phyloP scores from a whole-genome alignment of 1,139 yeast species.

The Blastobotrys petasosporus region DNA sequence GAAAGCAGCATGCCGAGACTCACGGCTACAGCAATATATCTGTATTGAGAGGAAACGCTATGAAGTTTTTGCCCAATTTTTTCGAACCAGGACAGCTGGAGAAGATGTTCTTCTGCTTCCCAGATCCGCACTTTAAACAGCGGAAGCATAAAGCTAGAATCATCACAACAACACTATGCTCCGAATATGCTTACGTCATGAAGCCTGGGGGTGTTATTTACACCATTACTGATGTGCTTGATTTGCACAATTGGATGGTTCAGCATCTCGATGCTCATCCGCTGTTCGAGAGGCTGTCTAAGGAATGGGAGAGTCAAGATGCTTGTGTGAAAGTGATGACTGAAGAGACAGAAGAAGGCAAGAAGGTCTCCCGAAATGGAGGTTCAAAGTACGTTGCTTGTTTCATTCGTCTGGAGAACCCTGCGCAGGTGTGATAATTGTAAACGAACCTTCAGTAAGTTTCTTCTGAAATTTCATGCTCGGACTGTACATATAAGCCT shows the following conservation, averaged over 20 bases:
- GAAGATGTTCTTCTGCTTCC: conserved; percentile 96
- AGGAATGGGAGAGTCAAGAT: conserved; percentile 77
- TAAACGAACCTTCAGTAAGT: not conserved
- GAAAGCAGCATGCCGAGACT: conserved; percentile 45
- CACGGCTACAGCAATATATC: conserved; percentile 67
- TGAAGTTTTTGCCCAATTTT: conserved; percentile 95
- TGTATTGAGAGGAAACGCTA: conserved; percentile 90
- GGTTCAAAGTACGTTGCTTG: conserved; percentile 90
- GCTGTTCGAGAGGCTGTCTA: conserved; percentile 69
- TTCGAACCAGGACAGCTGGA: conserved; percentile 66
- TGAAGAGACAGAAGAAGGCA: conserved; percentile 93
- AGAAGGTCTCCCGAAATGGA: conserved; percentile 84
- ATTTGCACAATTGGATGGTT: conserved; percentile 95
- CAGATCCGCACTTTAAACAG: conserved; percentile 97
- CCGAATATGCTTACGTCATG: conserved; percentile 89
- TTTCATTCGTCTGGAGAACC: conserved; percentile 48
- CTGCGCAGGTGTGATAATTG: conserved; percentile 6
- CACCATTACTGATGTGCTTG: conserved; percentile 94
- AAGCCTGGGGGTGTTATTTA: conserved; percentile 83
- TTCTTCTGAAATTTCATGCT: no score
- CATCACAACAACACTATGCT: conserved; percentile 75
- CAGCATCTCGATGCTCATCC: conserved; percentile 88
- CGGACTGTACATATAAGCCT: no score
- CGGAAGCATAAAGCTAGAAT: conserved; percentile 97
- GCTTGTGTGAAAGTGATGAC: conserved; percentile 82